Evolutionary conservation across 345 rosid species (phyloP).

Genomic region (Trapa bicornis): DNA sequence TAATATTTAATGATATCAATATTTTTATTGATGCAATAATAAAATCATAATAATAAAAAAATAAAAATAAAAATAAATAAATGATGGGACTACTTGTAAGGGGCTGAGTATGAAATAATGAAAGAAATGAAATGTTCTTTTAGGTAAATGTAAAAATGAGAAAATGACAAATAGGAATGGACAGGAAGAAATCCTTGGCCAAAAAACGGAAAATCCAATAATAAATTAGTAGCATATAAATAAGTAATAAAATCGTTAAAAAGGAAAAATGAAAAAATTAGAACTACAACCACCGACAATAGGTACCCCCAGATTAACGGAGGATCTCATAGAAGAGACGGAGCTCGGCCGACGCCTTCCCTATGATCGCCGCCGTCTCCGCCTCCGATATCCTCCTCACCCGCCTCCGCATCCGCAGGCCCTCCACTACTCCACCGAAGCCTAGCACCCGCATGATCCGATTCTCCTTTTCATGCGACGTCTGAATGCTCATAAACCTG

Average conservation of each 20-base stretch:
- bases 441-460: constrained; percentile 12
- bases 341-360: constrained; percentile 5
- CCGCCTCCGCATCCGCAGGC: background rate
- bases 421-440: constrained; percentile 19
- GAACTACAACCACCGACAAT: background rate
- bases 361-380: constrained; percentile 8
- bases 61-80: no score
- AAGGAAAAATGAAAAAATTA: background rate
- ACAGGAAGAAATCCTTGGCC: no score
- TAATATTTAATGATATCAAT: no score
- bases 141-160: no score
- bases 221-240: no score
- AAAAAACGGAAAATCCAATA: no score
- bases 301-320: background rate
- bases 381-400: constrained; percentile 4
- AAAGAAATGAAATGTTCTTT: no score
- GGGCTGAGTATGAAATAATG: no score
- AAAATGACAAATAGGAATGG: no score
- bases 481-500: constrained; percentile 44
- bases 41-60: no score
- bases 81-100: no score
- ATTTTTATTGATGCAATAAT: no score
- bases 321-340: constrained; percentile 4
- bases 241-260: background rate
- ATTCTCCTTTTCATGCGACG: constrained; percentile 62